Conservation (phyloP, 257 asterid genomes). For the Nicotiana otophora region DNA sequence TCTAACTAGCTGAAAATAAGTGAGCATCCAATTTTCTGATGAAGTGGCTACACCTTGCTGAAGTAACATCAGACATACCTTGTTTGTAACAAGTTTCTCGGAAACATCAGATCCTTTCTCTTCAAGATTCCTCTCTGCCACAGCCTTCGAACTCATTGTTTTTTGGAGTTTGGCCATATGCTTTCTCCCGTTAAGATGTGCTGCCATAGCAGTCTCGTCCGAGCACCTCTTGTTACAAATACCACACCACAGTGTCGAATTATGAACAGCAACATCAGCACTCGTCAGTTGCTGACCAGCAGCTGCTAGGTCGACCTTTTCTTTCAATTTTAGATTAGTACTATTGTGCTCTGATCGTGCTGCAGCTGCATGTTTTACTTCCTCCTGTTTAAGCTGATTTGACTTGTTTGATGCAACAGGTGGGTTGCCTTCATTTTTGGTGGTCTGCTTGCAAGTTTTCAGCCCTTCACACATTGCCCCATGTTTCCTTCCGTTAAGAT, state of each 20-base stretch:
- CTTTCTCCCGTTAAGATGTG: constrained; percentile 35
- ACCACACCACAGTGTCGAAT: constrained; percentile 10
- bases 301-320: background rate
- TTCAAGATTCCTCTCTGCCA: no score
- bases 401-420: background rate
- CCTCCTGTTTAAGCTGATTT: background rate
- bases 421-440: background rate
- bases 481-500: constrained; percentile 37
- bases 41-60: no score
- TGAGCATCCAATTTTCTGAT: no score
- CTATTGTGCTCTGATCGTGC: background rate
- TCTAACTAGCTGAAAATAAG: no score
- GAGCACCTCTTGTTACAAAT: constrained; percentile 24
- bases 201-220: constrained; percentile 9
- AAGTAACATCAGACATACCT: no score
- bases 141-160: background rate
- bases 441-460: background rate
- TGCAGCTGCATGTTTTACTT: background rate
- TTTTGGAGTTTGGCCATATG: constrained; percentile 16
- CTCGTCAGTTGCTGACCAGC: background rate
- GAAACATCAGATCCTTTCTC: no score
- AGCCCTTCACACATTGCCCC: background rate
- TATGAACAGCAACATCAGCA: background rate
- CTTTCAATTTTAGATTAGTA: background rate
- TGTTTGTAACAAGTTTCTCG: no score